A percentile compares a stretch with the other conserved stretches of the same genome.
Conservation (phyloP, 805 yeast genomes). For the Candida ulmi region DNA sequence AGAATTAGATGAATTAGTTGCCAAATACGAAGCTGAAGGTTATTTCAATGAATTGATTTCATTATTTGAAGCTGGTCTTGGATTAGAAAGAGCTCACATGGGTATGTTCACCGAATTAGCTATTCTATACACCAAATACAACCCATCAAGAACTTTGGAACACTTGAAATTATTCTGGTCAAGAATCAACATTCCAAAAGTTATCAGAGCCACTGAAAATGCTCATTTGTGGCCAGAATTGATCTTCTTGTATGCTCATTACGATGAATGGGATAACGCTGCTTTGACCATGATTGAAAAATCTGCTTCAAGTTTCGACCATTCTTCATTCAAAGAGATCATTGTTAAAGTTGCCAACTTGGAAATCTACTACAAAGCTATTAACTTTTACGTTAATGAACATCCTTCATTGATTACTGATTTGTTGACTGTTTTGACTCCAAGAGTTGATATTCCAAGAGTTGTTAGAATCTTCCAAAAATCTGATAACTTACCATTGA, state of each 20-base stretch:
- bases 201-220: slow-evolving; percentile 84
- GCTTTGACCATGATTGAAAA: slow-evolving; percentile 94
- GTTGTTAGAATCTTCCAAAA: slow-evolving; percentile 92
- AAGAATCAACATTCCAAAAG: slow-evolving; percentile 95
- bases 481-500: slow-evolving; percentile 92
- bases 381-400: slow-evolving; percentile 87
- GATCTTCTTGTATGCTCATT: slow-evolving; percentile 93
- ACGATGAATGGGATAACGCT: slow-evolving; percentile 99
- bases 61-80: slow-evolving; percentile 90
- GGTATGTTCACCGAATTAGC: slow-evolving; percentile 99
- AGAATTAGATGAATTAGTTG: slow-evolving; percentile 85
- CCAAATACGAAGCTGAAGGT: slow-evolving; percentile 82
- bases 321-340: slow-evolving; percentile 88
- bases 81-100: slow-evolving; percentile 98
- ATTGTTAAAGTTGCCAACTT: slow-evolving; percentile 91
- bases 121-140: slow-evolving; percentile 81
- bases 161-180: slow-evolving; percentile 98
- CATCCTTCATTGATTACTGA: slow-evolving; percentile 90
- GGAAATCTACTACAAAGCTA: slow-evolving; percentile 96
- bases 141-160: slow-evolving; percentile 88
- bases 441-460: slow-evolving; percentile 90
- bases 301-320: slow-evolving; percentile 90
- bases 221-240: slow-evolving; percentile 97
- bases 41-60: slow-evolving; percentile 89
- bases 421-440: slow-evolving; percentile 73